Conservation (phyloP, 495 filamentous ascomycete species). For the Podospora sp. region DNA sequence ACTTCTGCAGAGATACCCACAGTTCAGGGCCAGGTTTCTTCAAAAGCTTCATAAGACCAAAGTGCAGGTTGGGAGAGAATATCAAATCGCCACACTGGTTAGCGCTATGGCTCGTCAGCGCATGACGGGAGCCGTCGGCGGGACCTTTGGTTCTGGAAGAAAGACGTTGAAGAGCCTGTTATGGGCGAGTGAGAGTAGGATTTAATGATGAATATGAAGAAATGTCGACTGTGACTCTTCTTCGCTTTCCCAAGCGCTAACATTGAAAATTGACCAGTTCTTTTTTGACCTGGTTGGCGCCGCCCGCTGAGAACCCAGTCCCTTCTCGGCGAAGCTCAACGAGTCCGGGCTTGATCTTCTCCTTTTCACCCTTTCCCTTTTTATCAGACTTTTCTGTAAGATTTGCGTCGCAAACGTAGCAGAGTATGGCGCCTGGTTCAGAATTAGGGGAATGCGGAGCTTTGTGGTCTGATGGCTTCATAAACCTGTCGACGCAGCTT, state of each 20-base stretch:
- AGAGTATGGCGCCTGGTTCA: constrained; percentile 61
- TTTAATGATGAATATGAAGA: background rate
- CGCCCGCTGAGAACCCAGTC: constrained; percentile 88
- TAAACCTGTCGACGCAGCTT: constrained; percentile 85
- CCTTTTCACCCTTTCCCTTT: constrained; percentile 58
- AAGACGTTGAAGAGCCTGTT: background rate
- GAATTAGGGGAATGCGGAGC: constrained; percentile 66
- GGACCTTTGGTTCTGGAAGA: background rate
- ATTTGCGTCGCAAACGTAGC: constrained; percentile 88
- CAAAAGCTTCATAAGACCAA: constrained; percentile 12
- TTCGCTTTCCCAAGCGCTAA: constrained; percentile 36
- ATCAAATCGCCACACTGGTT: background rate
- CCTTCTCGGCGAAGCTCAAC: constrained; percentile 87
- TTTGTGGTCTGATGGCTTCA: constrained; percentile 59
- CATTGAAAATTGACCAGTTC: constrained; percentile 83
- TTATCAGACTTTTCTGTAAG: constrained; percentile 56
- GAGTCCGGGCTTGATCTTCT: constrained; percentile 68
- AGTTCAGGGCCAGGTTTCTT: constrained; percentile 25
- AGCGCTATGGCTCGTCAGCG: background rate
- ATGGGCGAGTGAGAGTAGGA: background rate
- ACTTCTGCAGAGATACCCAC: constrained; percentile 31
- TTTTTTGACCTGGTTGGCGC: constrained; percentile 79
- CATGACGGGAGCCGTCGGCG: background rate
- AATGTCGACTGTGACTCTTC: background rate
- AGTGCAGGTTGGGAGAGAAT: background rate